phyloP scores from a whole-genome alignment of 2,329 filamentous ascomycete genomes.

The Calonectria pauciramosa region DNA sequence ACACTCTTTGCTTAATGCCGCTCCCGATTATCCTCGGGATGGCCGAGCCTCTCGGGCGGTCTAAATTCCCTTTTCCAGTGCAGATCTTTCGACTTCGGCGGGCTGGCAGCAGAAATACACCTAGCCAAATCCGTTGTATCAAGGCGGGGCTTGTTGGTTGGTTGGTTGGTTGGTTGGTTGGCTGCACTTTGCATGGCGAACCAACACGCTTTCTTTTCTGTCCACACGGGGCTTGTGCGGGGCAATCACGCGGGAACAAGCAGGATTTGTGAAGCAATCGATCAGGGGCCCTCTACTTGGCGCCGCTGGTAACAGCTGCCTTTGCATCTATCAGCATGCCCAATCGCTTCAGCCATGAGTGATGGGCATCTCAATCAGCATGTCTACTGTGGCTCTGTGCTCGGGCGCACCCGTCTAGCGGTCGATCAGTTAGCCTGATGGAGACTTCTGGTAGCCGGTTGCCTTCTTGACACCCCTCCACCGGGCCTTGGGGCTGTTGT shows the following conservation, averaged over 20 bases:
- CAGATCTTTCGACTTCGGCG: background rate
- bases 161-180: background rate
- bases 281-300: background rate
- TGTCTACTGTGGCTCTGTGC: background rate
- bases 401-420: background rate
- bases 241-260: background rate
- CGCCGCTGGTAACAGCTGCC: background rate
- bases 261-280: background rate
- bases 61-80: background rate
- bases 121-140: background rate
- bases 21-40: background rate
- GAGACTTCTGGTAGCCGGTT: background rate
- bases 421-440: too few relatives aligned
- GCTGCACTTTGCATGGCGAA: background rate
- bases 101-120: background rate
- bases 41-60: background rate
- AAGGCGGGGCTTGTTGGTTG: background rate
- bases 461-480: background rate
- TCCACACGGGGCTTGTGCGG: background rate
- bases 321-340: background rate
- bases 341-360: too few relatives aligned
- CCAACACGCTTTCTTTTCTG: background rate
- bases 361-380: background rate
- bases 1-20: background rate
- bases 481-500: background rate